Conservation (phyloP, 2,329 filamentous ascomycete species). For the Dactylellina sp. region DNA sequence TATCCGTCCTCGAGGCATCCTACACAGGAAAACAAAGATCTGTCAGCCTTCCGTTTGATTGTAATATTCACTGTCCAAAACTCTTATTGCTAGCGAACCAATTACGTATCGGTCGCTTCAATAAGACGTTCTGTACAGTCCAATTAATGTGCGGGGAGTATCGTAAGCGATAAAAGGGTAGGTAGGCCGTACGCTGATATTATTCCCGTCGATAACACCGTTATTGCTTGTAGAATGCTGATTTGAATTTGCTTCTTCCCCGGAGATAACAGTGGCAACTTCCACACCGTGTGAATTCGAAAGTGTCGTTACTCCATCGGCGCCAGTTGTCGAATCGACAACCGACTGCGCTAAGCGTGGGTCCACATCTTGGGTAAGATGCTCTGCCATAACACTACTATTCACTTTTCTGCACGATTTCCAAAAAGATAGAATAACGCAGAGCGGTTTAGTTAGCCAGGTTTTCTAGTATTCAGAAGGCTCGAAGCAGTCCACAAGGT, state of each 20-base stretch:
- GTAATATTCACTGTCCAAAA: neutral
- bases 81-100: neutral
- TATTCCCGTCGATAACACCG: conserved; percentile 38
- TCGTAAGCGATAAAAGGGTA: neutral
- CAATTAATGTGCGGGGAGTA: too few relatives aligned
- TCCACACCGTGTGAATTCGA: conserved; percentile 64
- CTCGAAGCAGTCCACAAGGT: conserved; percentile 34
- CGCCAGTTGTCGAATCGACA: conserved; percentile 69
- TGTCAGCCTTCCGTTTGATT: conserved; percentile 32
- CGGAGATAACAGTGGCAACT: conserved; percentile 59
- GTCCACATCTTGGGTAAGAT: conserved; percentile 72
- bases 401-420: conserved; percentile 63
- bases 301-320: conserved; percentile 67
- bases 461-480: conserved; percentile 27
- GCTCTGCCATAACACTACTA: conserved; percentile 71
- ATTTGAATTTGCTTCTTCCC: conserved; percentile 56
- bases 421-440: conserved; percentile 44
- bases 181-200: conserved; percentile 33
- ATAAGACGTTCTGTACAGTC: too few relatives aligned
- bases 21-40: conserved; percentile 41
- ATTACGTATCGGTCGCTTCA: conserved; percentile 28
- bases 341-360: conserved; percentile 71
- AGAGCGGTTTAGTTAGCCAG: conserved; percentile 41
- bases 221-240: conserved; percentile 39
- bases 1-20: conserved; percentile 49